phyloP scores from a whole-genome alignment of 2,329 filamentous ascomycete genomes.

The Monosporascus sp. region DNA sequence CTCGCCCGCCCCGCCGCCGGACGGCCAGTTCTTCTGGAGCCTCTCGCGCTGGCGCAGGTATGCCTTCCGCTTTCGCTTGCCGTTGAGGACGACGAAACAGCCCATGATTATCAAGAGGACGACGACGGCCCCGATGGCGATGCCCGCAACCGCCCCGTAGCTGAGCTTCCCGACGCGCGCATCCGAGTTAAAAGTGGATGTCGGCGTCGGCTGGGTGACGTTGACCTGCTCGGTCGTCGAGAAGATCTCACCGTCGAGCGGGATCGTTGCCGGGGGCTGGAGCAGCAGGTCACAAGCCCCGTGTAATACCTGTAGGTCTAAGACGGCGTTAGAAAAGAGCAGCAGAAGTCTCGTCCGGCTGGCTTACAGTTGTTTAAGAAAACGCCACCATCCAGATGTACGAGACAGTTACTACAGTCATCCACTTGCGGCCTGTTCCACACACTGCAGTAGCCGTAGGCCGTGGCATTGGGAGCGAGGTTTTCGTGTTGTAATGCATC shows the following conservation, averaged over 20 bases:
- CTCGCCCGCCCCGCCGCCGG: constrained; percentile 25
- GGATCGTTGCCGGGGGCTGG: constrained; percentile 38
- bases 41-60: constrained; percentile 44
- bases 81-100: constrained; percentile 49
- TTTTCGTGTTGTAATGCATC: constrained; percentile 44
- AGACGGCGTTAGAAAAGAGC: constrained; percentile 4
- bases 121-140: constrained; percentile 46
- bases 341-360: neutral
- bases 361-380: constrained; percentile 50
- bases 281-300: constrained; percentile 53
- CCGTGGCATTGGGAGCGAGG: constrained; percentile 36
- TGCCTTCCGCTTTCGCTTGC: constrained; percentile 48
- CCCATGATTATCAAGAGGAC: constrained; percentile 43
- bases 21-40: constrained; percentile 38
- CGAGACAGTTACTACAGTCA: constrained; percentile 46
- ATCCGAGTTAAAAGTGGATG: constrained; percentile 32
- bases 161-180: constrained; percentile 41
- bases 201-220: constrained; percentile 43
- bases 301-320: constrained; percentile 36
- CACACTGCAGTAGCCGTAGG: constrained; percentile 49
- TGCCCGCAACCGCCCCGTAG: constrained; percentile 52
- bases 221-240: constrained; percentile 38
- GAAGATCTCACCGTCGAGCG: constrained; percentile 48
- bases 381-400: constrained; percentile 25
- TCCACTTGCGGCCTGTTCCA: constrained; percentile 37